phyloP scores from a whole-genome alignment of 345 rosid species.

The Brassica nigra region DNA sequence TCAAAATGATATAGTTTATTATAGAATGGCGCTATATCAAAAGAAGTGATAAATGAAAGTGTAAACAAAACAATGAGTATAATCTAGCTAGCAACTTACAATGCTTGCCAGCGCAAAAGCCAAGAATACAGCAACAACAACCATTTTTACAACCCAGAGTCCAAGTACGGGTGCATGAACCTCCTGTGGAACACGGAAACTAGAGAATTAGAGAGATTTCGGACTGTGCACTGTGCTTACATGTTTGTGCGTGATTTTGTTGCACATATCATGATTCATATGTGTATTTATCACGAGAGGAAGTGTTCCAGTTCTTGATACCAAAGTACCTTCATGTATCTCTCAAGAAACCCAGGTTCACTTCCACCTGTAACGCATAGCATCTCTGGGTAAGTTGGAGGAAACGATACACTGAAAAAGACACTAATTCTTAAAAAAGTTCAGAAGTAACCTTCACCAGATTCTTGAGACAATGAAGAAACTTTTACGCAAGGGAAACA shows the following conservation, averaged over 20 bases:
- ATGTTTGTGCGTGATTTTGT: constrained; percentile 13
- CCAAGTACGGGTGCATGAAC: constrained; percentile 87
- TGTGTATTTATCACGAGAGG: constrained; percentile 19
- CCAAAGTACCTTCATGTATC: constrained; percentile 82
- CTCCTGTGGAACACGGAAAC: constrained; percentile 53
- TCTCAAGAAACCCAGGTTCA: constrained; percentile 76
- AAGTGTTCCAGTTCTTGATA: constrained; percentile 15
- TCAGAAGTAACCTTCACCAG: constrained; percentile 63
- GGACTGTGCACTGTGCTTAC: not conserved
- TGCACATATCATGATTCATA: constrained; percentile 4
- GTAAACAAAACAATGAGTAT: constrained; percentile 12
- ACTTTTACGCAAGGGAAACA: constrained; percentile 84
- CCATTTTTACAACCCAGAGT: constrained; percentile 78
- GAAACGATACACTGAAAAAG: not conserved
- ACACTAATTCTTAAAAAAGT: not conserved
- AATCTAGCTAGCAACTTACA: constrained; percentile 55
- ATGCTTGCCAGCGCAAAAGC: constrained; percentile 78
- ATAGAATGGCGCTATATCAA: constrained; percentile 6
- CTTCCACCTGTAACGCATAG: constrained; percentile 55
- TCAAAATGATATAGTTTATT: not conserved
- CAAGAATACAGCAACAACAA: constrained; percentile 67
- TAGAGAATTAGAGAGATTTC: constrained; percentile 25
- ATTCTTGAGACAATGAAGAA: constrained; percentile 57
- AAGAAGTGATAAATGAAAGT: constrained; percentile 6
- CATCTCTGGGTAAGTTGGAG: constrained; percentile 21